Conservation (phyloP, 2,329 filamentous ascomycete species). For the Amauroascus niger region DNA sequence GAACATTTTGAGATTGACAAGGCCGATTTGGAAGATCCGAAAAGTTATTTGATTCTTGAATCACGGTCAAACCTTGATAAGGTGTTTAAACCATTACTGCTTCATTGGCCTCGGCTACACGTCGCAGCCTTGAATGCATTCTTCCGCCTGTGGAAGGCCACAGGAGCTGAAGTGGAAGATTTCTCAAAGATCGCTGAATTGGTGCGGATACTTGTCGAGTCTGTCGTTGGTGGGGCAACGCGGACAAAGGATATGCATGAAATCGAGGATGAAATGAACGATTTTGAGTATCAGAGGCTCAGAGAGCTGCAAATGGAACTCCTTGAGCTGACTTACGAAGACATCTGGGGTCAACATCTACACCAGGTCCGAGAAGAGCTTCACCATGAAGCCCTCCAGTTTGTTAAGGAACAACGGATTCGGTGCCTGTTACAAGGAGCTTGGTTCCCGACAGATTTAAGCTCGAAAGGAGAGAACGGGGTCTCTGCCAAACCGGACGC, state of each 20-base stretch:
- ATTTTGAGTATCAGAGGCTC: conserved; percentile 69
- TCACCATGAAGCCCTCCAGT: conserved; percentile 82
- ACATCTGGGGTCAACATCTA: conserved; percentile 86
- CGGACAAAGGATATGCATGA: conserved; percentile 77
- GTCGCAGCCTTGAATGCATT: conserved; percentile 77
- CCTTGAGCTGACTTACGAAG: conserved; percentile 81
- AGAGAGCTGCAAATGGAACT: conserved; percentile 89
- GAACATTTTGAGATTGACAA: conserved; percentile 93
- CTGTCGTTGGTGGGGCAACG: conserved; percentile 71
- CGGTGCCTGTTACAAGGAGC: conserved; percentile 77
- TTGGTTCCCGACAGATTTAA: conserved; percentile 61
- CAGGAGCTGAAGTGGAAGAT: conserved; percentile 72
- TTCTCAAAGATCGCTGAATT: conserved; percentile 91
- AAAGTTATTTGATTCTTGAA: conserved; percentile 65
- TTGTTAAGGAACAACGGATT: conserved; percentile 93
- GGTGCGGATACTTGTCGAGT: conserved; percentile 78
- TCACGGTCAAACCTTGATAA: conserved; percentile 70
- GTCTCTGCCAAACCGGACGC: conserved; percentile 35
- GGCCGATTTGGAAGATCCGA: conserved; percentile 66
- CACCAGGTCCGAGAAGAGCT: conserved; percentile 84
- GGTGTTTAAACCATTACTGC: conserved; percentile 72
- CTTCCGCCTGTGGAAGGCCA: conserved; percentile 84
- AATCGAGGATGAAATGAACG: conserved; percentile 77
- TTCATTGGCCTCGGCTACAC: conserved; percentile 90
- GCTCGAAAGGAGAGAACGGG: conserved; percentile 42